These are phyloP conservation scores for Trichoderma afroharzianum DNA, from an alignment of 2,329 filamentous ascomycete genomes.

Conservation along the genomic window DNA sequence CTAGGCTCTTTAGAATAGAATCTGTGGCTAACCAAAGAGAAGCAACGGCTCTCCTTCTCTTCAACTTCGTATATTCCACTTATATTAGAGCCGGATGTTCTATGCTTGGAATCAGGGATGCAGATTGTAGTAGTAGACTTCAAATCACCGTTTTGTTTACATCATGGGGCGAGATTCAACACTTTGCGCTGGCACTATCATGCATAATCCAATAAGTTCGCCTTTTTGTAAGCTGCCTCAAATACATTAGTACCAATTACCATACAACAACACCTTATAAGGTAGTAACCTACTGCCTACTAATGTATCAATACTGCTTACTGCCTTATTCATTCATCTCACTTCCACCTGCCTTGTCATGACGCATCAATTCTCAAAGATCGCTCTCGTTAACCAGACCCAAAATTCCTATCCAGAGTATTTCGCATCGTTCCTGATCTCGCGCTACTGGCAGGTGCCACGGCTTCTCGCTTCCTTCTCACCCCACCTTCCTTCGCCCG, in stretches of 20 bases:
- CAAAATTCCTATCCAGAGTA: not conserved
- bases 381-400: not conserved
- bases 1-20: not conserved
- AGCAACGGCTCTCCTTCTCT: not conserved
- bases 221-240: too few relatives aligned
- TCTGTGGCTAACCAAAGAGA: not conserved
- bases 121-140: not conserved
- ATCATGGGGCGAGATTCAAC: not conserved
- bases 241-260: not conserved
- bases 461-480: not conserved
- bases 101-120: not conserved
- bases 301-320: not conserved
- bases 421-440: not conserved
- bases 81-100: not conserved
- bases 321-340: not conserved
- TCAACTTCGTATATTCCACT: not conserved
- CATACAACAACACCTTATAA: not conserved
- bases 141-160: not conserved
- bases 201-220: not conserved
- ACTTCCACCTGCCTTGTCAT: not conserved
- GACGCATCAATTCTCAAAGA: not conserved
- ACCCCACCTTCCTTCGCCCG: slow-evolving; percentile 4
- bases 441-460: slow-evolving; percentile 7
- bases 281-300: not conserved
- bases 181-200: not conserved